phyloP scores from a whole-genome alignment of 2,329 filamentous ascomycete genomes.

The Tolypocladium endophyticum region DNA sequence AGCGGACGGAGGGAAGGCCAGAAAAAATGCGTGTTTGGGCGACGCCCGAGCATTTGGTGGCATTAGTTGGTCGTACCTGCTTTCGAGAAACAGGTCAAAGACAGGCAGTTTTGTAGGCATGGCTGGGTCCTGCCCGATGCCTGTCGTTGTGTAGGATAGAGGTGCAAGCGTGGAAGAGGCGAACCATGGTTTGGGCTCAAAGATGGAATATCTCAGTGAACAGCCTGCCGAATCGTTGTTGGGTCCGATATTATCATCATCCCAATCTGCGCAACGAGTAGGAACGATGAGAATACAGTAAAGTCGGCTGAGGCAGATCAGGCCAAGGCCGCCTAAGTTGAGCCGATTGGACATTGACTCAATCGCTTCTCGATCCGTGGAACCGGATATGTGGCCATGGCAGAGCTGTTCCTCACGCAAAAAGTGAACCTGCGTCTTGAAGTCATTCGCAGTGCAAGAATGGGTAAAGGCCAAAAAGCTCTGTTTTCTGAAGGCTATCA shows the following conservation, averaged over 20 bases:
- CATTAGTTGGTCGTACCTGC: constrained; percentile 21
- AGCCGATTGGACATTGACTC: constrained; percentile 22
- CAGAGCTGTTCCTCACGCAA: constrained; percentile 8
- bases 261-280: constrained; percentile 23
- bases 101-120: constrained; percentile 8
- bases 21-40: constrained; percentile 27
- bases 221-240: background rate
- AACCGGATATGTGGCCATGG: constrained; percentile 10
- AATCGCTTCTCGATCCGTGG: constrained; percentile 9
- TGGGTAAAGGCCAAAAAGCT: constrained; percentile 21
- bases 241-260: constrained; percentile 7
- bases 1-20: constrained; percentile 35
- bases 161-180: constrained; percentile 14
- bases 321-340: constrained; percentile 20
- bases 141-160: constrained; percentile 1
- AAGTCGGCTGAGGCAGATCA: constrained; percentile 19
- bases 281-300: constrained; percentile 31
- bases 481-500: constrained; percentile 11
- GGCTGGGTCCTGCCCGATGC: background rate
- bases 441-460: constrained; percentile 20
- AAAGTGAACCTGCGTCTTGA: constrained; percentile 8
- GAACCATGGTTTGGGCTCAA: constrained; percentile 16
- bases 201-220: constrained; percentile 27
- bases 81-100: constrained; percentile 17
- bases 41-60: constrained; percentile 6